Percentiles rank a stretch among this genome's conserved stretches.
These are phyloP conservation scores for Haplographium delicatum DNA, from an alignment of 495 filamentous ascomycete genomes.

Conservation along the genomic window DNA sequence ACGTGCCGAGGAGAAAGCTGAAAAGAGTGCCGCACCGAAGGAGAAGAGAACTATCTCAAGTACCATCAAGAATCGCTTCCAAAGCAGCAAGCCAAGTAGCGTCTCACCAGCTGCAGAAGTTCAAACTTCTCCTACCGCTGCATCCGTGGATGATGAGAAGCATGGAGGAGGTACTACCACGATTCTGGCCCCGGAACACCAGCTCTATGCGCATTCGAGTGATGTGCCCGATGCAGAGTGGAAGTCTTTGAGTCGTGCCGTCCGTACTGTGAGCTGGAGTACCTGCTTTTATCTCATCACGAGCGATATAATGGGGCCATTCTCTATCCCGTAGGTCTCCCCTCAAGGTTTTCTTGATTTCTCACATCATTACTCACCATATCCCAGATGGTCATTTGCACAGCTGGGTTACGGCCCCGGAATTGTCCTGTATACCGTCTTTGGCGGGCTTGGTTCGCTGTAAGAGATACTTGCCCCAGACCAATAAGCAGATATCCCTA, in stretches of 20 bases:
- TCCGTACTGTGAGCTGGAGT: background rate
- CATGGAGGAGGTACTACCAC: background rate
- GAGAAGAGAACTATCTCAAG: background rate
- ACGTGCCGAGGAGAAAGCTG: background rate
- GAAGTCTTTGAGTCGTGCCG: background rate
- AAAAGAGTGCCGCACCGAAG: background rate
- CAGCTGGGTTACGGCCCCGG: background rate
- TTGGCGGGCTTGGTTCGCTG: background rate
- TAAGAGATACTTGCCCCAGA: background rate
- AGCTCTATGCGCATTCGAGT: background rate
- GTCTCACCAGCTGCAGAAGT: background rate
- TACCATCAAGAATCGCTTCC: background rate
- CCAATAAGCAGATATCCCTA: background rate
- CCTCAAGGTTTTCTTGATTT: background rate
- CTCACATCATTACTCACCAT: background rate
- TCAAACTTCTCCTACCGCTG: background rate
- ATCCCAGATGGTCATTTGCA: background rate
- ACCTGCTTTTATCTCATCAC: background rate
- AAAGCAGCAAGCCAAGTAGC: background rate
- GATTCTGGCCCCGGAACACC: background rate
- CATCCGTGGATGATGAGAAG: background rate
- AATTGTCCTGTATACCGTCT: background rate
- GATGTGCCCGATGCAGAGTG: background rate
- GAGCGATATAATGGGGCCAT: background rate
- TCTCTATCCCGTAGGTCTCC: background rate